These are phyloP conservation scores for Diversispora eburnea DNA, from an alignment of 192 early-diverging fungal species.

Conservation along the genomic window DNA sequence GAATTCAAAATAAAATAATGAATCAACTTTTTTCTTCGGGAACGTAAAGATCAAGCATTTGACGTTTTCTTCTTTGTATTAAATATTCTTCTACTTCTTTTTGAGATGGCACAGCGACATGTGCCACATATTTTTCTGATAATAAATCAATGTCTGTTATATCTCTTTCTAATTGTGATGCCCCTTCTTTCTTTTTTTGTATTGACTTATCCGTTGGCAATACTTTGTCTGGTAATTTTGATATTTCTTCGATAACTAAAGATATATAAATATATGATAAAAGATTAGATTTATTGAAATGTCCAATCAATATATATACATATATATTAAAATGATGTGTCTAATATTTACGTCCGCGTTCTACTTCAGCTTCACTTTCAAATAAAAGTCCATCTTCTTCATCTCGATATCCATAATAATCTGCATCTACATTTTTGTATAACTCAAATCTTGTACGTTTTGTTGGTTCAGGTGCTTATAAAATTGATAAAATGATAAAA, in stretches of 20 bases:
- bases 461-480: conserved; percentile 40
- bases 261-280: background rate
- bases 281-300: background rate
- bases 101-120: conserved; percentile 58
- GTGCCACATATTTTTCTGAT: conserved; percentile 33
- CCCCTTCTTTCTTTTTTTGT: conserved; percentile 29
- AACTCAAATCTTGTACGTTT: conserved; percentile 67
- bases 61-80: conserved; percentile 66
- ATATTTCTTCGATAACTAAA: conserved; percentile 30
- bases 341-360: conserved; percentile 38
- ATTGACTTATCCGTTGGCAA: conserved; percentile 33
- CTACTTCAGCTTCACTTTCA: conserved; percentile 69
- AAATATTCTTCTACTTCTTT: conserved; percentile 75
- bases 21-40: conserved; percentile 24
- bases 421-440: conserved; percentile 77
- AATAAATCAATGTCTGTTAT: conserved; percentile 38
- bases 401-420: conserved; percentile 94
- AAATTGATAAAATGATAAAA: background rate
- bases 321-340: background rate
- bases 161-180: background rate
- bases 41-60: conserved; percentile 52
- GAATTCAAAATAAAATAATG: too few species aligned
- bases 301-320: background rate
- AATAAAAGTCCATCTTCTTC: conserved; percentile 83
- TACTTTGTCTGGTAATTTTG: conserved; percentile 31